These are phyloP conservation scores for Salvia hispanica DNA, from an alignment of 257 asterid species.

Conservation along the genomic window DNA sequence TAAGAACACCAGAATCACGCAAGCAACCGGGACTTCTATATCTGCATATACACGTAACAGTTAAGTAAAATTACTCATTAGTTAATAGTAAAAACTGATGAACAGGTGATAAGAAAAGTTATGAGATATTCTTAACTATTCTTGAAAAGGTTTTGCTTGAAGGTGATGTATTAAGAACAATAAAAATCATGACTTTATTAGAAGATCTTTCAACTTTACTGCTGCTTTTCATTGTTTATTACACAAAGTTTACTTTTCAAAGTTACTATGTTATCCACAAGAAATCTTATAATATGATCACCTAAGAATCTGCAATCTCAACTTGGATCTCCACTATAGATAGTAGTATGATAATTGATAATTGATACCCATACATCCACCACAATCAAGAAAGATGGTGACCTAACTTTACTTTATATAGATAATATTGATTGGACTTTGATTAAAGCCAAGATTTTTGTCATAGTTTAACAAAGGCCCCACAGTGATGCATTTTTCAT, in stretches of 20 bases:
- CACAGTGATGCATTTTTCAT: constrained; percentile 46
- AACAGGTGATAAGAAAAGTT: too few species aligned
- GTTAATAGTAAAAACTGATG: too few species aligned
- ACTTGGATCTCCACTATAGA: constrained; percentile 46
- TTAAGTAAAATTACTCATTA: background rate
- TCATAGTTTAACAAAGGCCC: constrained; percentile 42
- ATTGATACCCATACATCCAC: constrained; percentile 42
- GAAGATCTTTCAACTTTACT: constrained; percentile 31
- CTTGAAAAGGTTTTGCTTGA: background rate
- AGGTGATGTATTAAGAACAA: background rate
- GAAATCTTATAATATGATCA: constrained; percentile 25
- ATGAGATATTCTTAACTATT: background rate
- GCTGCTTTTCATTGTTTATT: constrained; percentile 19
- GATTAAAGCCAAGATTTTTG: constrained; percentile 46
- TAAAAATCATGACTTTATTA: constrained; percentile 23
- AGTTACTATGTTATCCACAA: constrained; percentile 30
- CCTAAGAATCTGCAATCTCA: constrained; percentile 29
- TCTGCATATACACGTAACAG: constrained; percentile 47
- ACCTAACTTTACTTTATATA: constrained; percentile 56
- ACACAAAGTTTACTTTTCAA: constrained; percentile 24
- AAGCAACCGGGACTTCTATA: constrained; percentile 87
- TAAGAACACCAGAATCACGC: constrained; percentile 71
- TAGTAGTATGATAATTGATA: constrained; percentile 12
- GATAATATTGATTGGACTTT: constrained; percentile 47
- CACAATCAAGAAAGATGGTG: constrained; percentile 49